These are phyloP conservation scores for Clathrus columnatus DNA, from an alignment of 768 basidiomycete genomes.

Conservation along the genomic window DNA sequence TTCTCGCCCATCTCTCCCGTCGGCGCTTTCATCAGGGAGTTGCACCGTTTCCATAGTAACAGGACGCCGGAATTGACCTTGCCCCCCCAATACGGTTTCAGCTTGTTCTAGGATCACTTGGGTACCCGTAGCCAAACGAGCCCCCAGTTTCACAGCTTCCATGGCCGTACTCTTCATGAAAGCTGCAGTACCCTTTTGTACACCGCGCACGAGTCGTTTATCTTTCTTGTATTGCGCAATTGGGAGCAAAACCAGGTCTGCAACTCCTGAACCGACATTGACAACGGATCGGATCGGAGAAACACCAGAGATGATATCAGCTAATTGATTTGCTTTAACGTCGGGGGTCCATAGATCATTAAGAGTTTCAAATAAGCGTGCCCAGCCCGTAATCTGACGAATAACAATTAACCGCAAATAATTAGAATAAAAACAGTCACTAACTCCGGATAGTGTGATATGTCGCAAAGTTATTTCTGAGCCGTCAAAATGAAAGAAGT, in stretches of 20 bases:
- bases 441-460: conserved; percentile 82
- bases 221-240: conserved; percentile 98
- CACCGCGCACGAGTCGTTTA: conserved; percentile 80
- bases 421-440: conserved; percentile 21
- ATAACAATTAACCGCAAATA: not conserved
- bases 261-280: conserved; percentile 94
- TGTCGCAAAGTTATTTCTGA: conserved; percentile 97
- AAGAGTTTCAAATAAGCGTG: conserved; percentile 78
- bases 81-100: conserved; percentile 77
- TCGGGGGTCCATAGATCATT: conserved; percentile 99
- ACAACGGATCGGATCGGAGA: conserved; percentile 94
- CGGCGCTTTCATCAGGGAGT: conserved; percentile 19
- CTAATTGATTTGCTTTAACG: conserved; percentile 96
- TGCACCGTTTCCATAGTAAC: conserved; percentile 63
- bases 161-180: conserved; percentile 93
- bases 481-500: conserved; percentile 99
- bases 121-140: conserved; percentile 89
- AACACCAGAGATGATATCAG: conserved; percentile 94
- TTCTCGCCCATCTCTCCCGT: conserved; percentile 42
- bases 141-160: conserved; percentile 92
- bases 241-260: conserved; percentile 89
- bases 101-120: conserved; percentile 96
- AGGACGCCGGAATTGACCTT: conserved; percentile 47
- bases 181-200: conserved; percentile 88
- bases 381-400: conserved; percentile 83